Percentiles rank a stretch among this genome's conserved stretches.
Conservation (phyloP, 2,329 filamentous ascomycete genomes). For the Aspergillus udagawae region DNA sequence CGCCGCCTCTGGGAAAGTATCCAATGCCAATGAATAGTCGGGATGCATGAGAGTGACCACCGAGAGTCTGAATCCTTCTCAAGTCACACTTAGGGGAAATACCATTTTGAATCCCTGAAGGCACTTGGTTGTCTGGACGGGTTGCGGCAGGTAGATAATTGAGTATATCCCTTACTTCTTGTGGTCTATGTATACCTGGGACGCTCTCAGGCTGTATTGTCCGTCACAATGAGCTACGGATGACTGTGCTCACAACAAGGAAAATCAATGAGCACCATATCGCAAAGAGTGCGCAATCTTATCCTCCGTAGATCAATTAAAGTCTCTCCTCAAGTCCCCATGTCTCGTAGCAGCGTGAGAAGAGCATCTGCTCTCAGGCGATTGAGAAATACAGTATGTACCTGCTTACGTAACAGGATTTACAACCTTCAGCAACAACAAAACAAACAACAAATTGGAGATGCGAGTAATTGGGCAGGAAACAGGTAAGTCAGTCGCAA, state of each 20-base stretch:
- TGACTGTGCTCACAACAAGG: background rate
- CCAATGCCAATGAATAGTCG: background rate
- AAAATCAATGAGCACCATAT: background rate
- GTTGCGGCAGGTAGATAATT: background rate
- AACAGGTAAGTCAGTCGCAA: background rate
- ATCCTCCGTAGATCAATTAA: background rate
- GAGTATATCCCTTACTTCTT: background rate
- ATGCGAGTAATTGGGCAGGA: background rate
- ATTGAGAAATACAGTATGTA: background rate
- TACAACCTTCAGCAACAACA: constrained; percentile 4
- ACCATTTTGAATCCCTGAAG: background rate
- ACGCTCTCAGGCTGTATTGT: background rate
- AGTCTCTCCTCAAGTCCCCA: background rate
- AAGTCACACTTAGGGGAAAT: background rate
- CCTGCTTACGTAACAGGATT: constrained; percentile 6
- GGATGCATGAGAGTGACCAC: background rate
- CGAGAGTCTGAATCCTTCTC: background rate
- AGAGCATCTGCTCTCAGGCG: background rate
- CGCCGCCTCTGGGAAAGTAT: background rate
- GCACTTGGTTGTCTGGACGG: no score
- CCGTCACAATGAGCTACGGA: background rate
- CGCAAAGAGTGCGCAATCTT: background rate
- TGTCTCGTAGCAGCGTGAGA: background rate
- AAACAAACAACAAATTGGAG: background rate
- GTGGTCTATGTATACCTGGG: background rate